Evolutionary conservation across 805 yeast species (phyloP).

Genomic region (Nakazawaea holstii): DNA sequence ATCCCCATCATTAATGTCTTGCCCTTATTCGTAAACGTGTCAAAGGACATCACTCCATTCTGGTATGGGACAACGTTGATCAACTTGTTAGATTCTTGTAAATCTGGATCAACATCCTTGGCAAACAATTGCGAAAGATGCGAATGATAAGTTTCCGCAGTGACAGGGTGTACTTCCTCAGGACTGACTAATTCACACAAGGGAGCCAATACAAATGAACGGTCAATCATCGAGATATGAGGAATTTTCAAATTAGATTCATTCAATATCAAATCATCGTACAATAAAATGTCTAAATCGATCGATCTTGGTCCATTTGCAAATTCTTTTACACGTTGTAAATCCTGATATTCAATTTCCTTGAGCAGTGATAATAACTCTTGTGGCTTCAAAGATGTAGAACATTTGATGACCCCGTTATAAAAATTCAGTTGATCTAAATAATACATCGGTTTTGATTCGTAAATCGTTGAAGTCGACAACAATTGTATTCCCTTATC

Average conservation of each 20-base stretch:
- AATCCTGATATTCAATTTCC: conserved; percentile 66
- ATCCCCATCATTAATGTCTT: conserved; percentile 82
- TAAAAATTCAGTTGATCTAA: conserved; percentile 73
- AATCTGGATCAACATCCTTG: conserved; percentile 20
- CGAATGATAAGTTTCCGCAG: conserved; percentile 72
- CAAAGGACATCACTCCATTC: conserved; percentile 30
- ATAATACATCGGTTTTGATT: conserved; percentile 90
- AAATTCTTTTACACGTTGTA: conserved; percentile 67
- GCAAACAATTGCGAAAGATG: conserved; percentile 53
- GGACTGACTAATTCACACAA: conserved; percentile 75
- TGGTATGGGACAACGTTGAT: conserved; percentile 46
- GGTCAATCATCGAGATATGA: conserved; percentile 80
- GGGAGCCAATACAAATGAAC: conserved; percentile 89
- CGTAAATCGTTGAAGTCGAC: conserved; percentile 72
- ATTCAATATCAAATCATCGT: conserved; percentile 54
- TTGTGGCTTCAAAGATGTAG: conserved; percentile 60
- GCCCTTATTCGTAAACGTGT: conserved; percentile 34
- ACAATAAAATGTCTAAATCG: conserved; percentile 82
- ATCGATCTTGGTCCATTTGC: conserved; percentile 92
- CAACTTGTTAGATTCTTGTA: conserved; percentile 48
- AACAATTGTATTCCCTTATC: conserved; percentile 40
- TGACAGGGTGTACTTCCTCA: conserved; percentile 69
- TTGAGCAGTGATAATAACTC: conserved; percentile 60
- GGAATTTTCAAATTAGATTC: conserved; percentile 65
- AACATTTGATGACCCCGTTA: conserved; percentile 73